Base-by-base conservation (phyloP, 2,329 filamentous ascomycete genomes). In the Fusarium neocosmosporiellum region DNA sequence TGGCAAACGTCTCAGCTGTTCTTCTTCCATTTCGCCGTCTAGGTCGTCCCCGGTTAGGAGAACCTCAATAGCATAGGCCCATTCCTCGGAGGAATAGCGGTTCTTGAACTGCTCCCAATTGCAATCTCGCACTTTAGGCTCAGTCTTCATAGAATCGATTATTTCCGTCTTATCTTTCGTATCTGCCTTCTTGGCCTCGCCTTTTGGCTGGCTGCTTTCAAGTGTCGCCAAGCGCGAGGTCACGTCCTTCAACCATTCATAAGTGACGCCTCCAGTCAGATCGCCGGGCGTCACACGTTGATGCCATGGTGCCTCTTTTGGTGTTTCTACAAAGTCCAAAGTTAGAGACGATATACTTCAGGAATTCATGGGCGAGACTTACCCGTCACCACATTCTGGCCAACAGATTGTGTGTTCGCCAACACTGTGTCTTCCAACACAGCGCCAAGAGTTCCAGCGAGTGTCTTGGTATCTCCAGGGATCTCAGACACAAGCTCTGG, bases 91-190 rank as follows among this genome's bases (percentile, higher is more conserved):
- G 1, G 59, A 33, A 9, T 18, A 62, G 9, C 59, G 59, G 8
- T 62, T 62, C 16, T 62, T 62, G 46, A 62, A 62, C 14, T 54
- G 20, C 20, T 62, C 59, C 43, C 43, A 62, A 20, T 62, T 39
- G 46, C 59, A 61, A 3, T 61, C 31, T n/a, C 59, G 29, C 3
- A 61, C 33, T 8, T 61, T 48, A 9, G 58, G 39, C 29, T 48
- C 29, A n/a, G 58, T 60, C 9, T 13, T 36, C 3, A 13, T n/a
- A 14, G 9, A 5, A 10, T 14, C 5, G 2, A 14, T 5, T 4
- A 4, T 24, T 2, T 37, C 14, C 10, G 6, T 29, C 22, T 50
- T 29, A 2, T 48, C 39, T 27, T 46, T 60, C 27, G 43, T 20
- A 13, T 41, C 37, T 13, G n/a, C 6, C 5, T 20, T 41, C 3